Evolutionary conservation across 2,329 filamentous ascomycete genomes (phyloP), one percentile per base, ranked within the genome.

Genomic region (Paraphaeosphaeria sporulosa): DNA sequence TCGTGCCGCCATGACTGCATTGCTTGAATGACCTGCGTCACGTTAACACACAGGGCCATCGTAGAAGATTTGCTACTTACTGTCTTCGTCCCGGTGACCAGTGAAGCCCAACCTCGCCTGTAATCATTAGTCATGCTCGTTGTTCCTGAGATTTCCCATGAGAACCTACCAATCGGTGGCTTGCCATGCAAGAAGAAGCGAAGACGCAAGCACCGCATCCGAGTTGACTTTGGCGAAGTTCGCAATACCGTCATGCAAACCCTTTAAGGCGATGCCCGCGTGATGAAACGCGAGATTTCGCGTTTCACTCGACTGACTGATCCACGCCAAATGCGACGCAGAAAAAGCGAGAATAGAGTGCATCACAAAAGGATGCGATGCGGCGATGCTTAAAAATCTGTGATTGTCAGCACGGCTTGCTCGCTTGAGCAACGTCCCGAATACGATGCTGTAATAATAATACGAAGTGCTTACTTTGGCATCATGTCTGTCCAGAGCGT

Each of bases 1-100:
- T 96, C 90, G 70, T 96, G 89, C 78, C 93, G 93, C 93, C 92
- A 96, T 15, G 88, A 85, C 65, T 94, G 91, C 93, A 98, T 98
- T 46, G 92, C 90, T 71, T 93, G 89, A 67, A 97, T 90, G 55
- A 98, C 89, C 90, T 94, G 74, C 25, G 49, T 9, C 4, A 30
- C 27, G 58, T 73, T 68, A 73, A 66, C 34, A 56, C 6, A 13
- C 21, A 25, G 10, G 34, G 38, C 48, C n/a, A 32, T 46, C 32
- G 25, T 23, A 13, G 15, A 46, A 19, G 23, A 8, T 8, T 44
- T 23, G 36, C n/a, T 48, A 83, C 90, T 80, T 86, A 94, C 93
- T 57, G 92, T 94, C 58, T 91, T 93, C 62, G 94, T 94, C 61
- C 94, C 94, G 73, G 94, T 91, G 84, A 97, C 95, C 61, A 97